These are phyloP conservation scores for Ceratobasidium sp. DNA, from an alignment of 1,284 basidiomycete genomes.

Conservation along the genomic window DNA sequence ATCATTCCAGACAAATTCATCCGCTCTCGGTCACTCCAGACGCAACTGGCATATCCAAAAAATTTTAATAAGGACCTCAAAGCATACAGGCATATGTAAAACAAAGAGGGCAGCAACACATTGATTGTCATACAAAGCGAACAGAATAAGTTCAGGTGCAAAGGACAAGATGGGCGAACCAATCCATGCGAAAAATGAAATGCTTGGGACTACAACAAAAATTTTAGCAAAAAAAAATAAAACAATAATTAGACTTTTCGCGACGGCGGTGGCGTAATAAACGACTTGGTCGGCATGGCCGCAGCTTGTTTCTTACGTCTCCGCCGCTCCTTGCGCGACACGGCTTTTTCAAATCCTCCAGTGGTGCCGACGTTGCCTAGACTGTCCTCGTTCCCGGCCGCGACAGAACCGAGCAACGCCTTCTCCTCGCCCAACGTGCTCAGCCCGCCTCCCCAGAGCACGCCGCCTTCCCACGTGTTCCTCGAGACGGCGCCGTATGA, in stretches of 20 bases:
- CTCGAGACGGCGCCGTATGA: slow-evolving; percentile 39
- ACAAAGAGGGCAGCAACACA: neutral
- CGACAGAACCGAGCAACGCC: slow-evolving; percentile 13
- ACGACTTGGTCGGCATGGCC: slow-evolving; percentile 35
- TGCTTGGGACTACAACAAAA: neutral
- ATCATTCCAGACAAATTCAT: neutral
- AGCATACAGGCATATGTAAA: neutral
- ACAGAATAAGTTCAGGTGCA: neutral
- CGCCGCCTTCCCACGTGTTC: slow-evolving; percentile 8
- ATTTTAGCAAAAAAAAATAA: neutral
- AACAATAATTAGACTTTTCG: slow-evolving; percentile 27
- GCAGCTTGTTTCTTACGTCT: slow-evolving; percentile 22
- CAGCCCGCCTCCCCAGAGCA: slow-evolving; percentile 31
- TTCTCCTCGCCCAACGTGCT: slow-evolving; percentile 14
- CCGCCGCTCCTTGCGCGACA: slow-evolving; percentile 36
- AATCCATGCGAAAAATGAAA: slow-evolving; percentile 11
- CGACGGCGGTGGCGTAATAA: slow-evolving; percentile 33
- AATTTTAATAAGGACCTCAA: neutral
- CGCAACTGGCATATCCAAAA: neutral
- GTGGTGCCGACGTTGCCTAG: slow-evolving; percentile 4
- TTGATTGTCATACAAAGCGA: neutral
- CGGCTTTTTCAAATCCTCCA: slow-evolving; percentile 26
- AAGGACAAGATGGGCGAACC: neutral
- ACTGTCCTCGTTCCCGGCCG: slow-evolving; percentile 12
- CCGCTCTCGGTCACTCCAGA: neutral